A percentile compares a stretch with the other conserved stretches of the same genome.
Evolutionary conservation across 768 basidiomycete genomes (phyloP).

Genomic region (Rhodotorula paludigena): DNA sequence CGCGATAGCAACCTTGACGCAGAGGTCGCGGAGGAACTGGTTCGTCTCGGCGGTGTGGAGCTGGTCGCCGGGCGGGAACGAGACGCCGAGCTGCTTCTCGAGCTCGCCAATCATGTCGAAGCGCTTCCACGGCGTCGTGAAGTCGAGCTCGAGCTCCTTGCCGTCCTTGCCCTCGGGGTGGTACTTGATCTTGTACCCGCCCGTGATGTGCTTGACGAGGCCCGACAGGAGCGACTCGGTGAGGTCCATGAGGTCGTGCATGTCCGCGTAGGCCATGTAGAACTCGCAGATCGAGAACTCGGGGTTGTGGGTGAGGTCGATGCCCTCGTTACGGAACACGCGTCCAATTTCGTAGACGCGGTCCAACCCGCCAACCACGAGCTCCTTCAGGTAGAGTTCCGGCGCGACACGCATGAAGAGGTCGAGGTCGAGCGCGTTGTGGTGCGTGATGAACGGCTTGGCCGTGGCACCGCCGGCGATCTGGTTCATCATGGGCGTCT

Average conservation of each 20-base stretch:
- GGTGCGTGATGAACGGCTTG: slow-evolving; percentile 97
- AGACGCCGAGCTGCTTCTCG: slow-evolving; percentile 85
- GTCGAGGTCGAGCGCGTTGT: slow-evolving; percentile 95
- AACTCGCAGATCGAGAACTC: slow-evolving; percentile 99
- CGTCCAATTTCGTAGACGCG: slow-evolving; percentile 98
- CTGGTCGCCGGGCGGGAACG: slow-evolving; percentile 86
- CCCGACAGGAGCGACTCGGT: slow-evolving; percentile 87
- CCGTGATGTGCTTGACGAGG: slow-evolving; percentile 77
- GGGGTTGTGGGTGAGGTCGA: slow-evolving; percentile 98
- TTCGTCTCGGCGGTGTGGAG: slow-evolving; percentile 83
- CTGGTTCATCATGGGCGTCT: slow-evolving; percentile 96
- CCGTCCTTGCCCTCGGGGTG: slow-evolving; percentile 85
- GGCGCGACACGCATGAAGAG: slow-evolving; percentile 95
- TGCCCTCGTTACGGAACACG: slow-evolving; percentile 96
- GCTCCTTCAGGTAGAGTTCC: slow-evolving; percentile 95
- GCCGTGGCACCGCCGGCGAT: slow-evolving; percentile 96
- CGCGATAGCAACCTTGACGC: slow-evolving; percentile 61
- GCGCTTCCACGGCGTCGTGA: slow-evolving; percentile 91
- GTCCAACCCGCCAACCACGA: slow-evolving; percentile 93
- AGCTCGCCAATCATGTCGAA: slow-evolving; percentile 97
- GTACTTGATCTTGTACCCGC: slow-evolving; percentile 73
- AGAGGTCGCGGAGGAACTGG: slow-evolving; percentile 76
- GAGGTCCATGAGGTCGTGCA: slow-evolving; percentile 97
- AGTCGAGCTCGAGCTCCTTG: slow-evolving; percentile 68
- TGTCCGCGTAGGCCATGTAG: slow-evolving; percentile 99